These are phyloP conservation scores for Hymenoscyphus fructigenus DNA, from an alignment of 2,329 filamentous ascomycete genomes.

Conservation along the genomic window DNA sequence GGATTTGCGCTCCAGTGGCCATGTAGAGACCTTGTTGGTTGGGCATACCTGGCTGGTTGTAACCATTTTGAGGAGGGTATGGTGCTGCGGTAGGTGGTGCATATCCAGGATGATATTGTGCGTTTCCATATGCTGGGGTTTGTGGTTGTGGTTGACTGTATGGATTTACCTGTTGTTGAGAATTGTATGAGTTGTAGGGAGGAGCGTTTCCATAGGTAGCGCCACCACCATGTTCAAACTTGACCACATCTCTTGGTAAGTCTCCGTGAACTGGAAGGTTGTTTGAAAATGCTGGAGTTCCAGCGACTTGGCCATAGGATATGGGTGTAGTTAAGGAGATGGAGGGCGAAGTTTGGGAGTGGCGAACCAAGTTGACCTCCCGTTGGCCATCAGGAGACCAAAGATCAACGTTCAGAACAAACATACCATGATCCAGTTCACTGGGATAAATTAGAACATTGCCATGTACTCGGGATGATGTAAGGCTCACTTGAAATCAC, in stretches of 20 bases:
- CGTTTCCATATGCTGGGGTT: conserved; percentile 17
- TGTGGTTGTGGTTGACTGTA: conserved; percentile 24
- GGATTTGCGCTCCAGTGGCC: conserved; percentile 15
- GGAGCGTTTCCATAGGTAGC: conserved; percentile 18
- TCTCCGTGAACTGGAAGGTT: conserved; percentile 20
- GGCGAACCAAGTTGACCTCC: conserved; percentile 69
- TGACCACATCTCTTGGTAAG: conserved; percentile 18
- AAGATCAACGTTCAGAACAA: conserved; percentile 67
- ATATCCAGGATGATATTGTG: conserved; percentile 28
- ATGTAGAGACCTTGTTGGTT: conserved; percentile 17
- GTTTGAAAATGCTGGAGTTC: conserved; percentile 35
- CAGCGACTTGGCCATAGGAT: conserved; percentile 63
- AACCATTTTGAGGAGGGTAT: conserved; percentile 37
- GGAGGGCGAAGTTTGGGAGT: conserved; percentile 66
- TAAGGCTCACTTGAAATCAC: conserved; percentile 72
- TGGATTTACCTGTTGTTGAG: conserved; percentile 29
- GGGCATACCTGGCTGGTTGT: conserved; percentile 39
- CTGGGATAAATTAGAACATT: conserved; percentile 40
- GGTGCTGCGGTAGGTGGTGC: conserved; percentile 21
- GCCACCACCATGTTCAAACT: conserved; percentile 19
- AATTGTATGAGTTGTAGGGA: conserved; percentile 26
- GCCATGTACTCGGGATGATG: background rate
- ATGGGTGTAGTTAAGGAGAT: conserved; percentile 80
- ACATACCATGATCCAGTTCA: conserved; percentile 67
- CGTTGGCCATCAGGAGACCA: conserved; percentile 60